A percentile compares a stretch with the other conserved stretches of the same genome.
Conservation (phyloP, 192 early-diverging fungal genomes). For the Spinellus fusiger region DNA sequence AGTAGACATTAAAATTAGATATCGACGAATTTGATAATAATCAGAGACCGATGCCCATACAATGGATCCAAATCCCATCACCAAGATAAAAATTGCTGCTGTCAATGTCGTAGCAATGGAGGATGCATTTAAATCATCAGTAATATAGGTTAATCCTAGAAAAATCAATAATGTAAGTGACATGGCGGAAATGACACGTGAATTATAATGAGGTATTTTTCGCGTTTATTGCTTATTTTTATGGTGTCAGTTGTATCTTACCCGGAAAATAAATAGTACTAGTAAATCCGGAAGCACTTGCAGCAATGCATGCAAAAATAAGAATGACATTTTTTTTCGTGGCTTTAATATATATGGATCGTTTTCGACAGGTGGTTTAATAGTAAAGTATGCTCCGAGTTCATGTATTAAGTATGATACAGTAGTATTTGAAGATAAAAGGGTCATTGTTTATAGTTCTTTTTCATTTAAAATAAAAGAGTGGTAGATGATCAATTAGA, state of each 20-base stretch:
- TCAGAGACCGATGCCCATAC: constrained; percentile 34
- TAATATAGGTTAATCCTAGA: constrained; percentile 15
- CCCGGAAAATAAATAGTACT: constrained; percentile 10
- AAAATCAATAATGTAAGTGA: not conserved
- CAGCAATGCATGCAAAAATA: too few relatives aligned
- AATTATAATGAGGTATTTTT: not conserved
- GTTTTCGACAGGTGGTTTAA: too few relatives aligned
- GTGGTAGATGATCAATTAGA: too few relatives aligned
- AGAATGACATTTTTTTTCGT: too few relatives aligned
- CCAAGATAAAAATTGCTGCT: constrained; percentile 36
- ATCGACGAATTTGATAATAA: constrained; percentile 30
- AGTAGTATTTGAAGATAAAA: too few relatives aligned
- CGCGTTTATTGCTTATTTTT: too few relatives aligned
- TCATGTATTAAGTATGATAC: too few relatives aligned
- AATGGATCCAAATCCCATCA: constrained; percentile 38
- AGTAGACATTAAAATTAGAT: constrained; percentile 25
- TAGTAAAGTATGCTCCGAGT: too few relatives aligned
- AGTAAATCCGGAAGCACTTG: not conserved
- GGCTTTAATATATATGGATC: too few relatives aligned
- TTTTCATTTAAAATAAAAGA: too few relatives aligned
- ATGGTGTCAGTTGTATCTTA: not conserved
- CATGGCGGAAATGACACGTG: not conserved
- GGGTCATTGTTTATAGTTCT: too few relatives aligned
- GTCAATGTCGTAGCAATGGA: constrained; percentile 30
- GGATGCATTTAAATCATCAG: constrained; percentile 26